These are phyloP conservation scores for Gynostemma pentaphyllum DNA, from an alignment of 306 rosid genomes.

Conservation along the genomic window DNA sequence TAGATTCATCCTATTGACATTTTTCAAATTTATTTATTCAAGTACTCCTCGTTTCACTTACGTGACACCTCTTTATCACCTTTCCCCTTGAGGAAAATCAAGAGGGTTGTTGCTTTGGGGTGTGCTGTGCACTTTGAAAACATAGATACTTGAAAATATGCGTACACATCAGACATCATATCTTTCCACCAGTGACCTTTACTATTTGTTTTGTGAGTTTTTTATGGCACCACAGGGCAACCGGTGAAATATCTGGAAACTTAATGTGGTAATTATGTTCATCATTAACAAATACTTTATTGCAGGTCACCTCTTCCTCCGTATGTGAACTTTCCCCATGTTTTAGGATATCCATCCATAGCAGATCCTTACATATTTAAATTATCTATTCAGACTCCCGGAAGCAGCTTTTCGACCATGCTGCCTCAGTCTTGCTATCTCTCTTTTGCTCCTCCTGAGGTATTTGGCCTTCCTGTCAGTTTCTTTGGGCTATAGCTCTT, in stretches of 20 bases:
- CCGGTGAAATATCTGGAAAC: not conserved
- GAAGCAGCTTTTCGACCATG: conserved; percentile 34
- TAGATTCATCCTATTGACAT: no score
- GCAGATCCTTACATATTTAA: conserved; percentile 44
- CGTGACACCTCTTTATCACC: no score
- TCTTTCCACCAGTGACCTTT: not conserved
- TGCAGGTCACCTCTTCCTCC: conserved; percentile 73
- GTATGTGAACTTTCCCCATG: conserved; percentile 38
- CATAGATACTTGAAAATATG: not conserved
- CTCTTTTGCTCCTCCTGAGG: conserved; percentile 97
- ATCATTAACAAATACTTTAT: conserved; percentile 7
- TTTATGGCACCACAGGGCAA: not conserved
- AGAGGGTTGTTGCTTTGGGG: no score
- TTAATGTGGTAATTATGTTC: not conserved
- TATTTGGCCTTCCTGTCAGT: conserved; percentile 16
- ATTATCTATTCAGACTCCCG: conserved; percentile 50
- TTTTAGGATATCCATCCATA: conserved; percentile 60
- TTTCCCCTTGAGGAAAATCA: no score
- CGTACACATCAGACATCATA: not conserved
- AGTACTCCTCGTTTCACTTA: no score
- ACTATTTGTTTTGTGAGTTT: not conserved
- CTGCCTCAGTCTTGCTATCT: conserved; percentile 50
- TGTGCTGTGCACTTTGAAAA: not conserved
- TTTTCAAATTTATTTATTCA: no score
- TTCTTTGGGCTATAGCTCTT: conserved; percentile 12